Percentiles rank a stretch among this genome's conserved stretches.
phyloP scores from a whole-genome alignment of 1,139 yeast genomes.

The Geotrichum bryndzae region DNA sequence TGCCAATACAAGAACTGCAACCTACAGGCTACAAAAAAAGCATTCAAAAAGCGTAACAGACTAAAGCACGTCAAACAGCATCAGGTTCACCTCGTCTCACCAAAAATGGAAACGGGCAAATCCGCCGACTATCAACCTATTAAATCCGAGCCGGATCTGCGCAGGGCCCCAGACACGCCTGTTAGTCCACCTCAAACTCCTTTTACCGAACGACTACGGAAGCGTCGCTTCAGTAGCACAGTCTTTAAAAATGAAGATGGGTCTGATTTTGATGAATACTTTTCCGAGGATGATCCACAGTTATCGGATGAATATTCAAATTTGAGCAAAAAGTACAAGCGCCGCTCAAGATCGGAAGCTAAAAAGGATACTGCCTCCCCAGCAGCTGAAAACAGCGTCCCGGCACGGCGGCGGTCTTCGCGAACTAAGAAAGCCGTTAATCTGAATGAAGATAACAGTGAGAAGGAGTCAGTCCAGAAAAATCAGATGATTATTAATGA shows the following conservation, averaged over 20 bases:
- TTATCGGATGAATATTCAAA: not conserved
- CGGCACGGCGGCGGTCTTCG: not conserved
- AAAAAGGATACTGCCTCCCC: not conserved
- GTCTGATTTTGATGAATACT: not conserved
- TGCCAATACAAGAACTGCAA: constrained; percentile 11
- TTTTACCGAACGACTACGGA: not conserved
- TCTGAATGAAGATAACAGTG: not conserved
- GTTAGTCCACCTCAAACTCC: constrained; percentile 13
- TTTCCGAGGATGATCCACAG: constrained; percentile 7
- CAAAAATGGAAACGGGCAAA: not conserved
- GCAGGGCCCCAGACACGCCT: not conserved
- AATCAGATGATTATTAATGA: not conserved
- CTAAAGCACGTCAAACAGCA: not conserved
- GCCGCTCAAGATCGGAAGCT: not conserved
- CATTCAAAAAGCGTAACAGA: not conserved
- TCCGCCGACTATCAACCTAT: not conserved
- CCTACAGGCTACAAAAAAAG: constrained; percentile 1
- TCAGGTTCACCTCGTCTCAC: constrained; percentile 1
- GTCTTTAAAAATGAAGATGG: not conserved
- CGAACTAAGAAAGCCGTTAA: not conserved
- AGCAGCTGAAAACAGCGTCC: not conserved
- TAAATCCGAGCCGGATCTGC: not conserved
- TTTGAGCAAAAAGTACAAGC: not conserved
- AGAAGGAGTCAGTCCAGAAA: constrained; percentile 7
- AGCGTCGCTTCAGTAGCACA: not conserved